Evolutionary conservation across 2,329 filamentous ascomycete genomes (phyloP).

Genomic region (Leptographium wingfieldii): DNA sequence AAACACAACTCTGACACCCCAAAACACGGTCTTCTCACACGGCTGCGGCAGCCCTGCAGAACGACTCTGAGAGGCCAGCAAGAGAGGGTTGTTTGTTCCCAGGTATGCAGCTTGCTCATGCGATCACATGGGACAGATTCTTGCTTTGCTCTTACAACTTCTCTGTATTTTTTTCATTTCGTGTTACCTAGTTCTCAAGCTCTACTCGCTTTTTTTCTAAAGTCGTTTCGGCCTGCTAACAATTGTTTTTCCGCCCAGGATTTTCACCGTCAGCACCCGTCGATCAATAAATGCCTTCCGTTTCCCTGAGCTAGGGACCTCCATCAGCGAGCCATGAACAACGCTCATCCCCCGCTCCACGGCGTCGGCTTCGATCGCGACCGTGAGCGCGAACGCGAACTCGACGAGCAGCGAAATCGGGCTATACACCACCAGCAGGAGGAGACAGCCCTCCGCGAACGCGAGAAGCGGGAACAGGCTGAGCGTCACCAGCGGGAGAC

Average conservation of each 20-base stretch:
- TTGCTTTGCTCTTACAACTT: not conserved
- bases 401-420: conserved; percentile 34
- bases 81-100: not conserved
- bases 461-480: conserved; percentile 49
- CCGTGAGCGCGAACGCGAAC: conserved; percentile 31
- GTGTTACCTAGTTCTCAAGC: not conserved
- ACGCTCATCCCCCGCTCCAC: conserved; percentile 26
- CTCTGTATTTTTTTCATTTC: not conserved
- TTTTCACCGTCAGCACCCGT: not conserved
- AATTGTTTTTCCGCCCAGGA: not conserved
- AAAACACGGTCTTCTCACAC: not conserved
- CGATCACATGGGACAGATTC: not conserved
- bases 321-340: conserved; percentile 27
- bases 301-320: not conserved
- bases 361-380: conserved; percentile 34
- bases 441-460: conserved; percentile 30
- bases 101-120: not conserved
- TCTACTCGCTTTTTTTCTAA: not conserved
- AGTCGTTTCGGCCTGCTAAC: not conserved
- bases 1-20: not conserved
- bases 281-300: conserved; percentile 7
- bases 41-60: not conserved
- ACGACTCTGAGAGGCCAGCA: not conserved
- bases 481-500: conserved; percentile 51
- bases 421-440: conserved; percentile 29